Conservation (phyloP, 1,284 basidiomycete genomes). For the Anthracocystis setariae region DNA sequence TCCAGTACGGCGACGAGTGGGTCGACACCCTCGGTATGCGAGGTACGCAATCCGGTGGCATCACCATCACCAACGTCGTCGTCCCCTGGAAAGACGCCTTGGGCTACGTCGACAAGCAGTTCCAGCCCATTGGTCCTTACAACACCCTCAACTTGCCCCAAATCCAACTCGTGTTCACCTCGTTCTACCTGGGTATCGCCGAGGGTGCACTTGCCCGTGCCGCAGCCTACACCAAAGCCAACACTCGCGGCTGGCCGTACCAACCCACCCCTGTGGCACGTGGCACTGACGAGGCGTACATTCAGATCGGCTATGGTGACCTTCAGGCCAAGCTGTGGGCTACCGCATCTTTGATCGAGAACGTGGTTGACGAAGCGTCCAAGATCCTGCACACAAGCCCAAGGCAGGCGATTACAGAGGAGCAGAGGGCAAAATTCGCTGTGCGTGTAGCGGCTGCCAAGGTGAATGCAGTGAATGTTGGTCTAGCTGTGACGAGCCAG, state of each 20-base stretch:
- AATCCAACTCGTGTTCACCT: conserved; percentile 67
- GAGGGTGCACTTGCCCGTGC: conserved; percentile 64
- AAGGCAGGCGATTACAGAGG: conserved; percentile 53
- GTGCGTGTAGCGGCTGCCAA: conserved; percentile 66
- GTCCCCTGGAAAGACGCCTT: conserved; percentile 62
- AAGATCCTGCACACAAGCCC: conserved; percentile 50
- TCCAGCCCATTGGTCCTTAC: conserved; percentile 62
- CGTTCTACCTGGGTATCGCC: conserved; percentile 68
- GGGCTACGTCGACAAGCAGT: conserved; percentile 53
- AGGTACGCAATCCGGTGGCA: conserved; percentile 62
- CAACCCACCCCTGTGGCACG: conserved; percentile 52
- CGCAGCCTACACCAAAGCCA: conserved; percentile 60
- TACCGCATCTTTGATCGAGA: conserved; percentile 62
- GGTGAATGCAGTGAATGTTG: conserved; percentile 62
- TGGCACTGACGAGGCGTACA: conserved; percentile 65
- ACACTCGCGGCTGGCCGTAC: conserved; percentile 67
- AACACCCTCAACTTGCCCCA: conserved; percentile 66
- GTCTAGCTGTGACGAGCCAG: conserved; percentile 63
- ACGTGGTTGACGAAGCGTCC: conserved; percentile 44
- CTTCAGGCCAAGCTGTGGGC: conserved; percentile 66
- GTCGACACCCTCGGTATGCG: conserved; percentile 68
- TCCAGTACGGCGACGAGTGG: conserved; percentile 67
- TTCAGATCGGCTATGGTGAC: conserved; percentile 66
- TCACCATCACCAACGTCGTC: conserved; percentile 60
- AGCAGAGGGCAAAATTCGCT: conserved; percentile 64